Conservation (phyloP, 108 stramenopile species). For the Tribonema minus region DNA sequence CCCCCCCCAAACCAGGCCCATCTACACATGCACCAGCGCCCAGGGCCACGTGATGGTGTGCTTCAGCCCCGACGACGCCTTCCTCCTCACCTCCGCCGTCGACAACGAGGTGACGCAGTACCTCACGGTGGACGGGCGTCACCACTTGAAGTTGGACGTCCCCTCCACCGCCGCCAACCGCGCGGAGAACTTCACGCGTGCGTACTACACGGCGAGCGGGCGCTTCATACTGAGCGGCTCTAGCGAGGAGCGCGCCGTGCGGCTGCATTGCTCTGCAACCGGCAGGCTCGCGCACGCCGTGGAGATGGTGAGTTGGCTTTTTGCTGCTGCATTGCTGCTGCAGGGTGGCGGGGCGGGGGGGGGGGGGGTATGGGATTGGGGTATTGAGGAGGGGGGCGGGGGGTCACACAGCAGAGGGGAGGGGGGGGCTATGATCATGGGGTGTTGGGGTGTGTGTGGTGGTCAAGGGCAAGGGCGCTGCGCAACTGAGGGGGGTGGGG, state of each 20-base stretch:
- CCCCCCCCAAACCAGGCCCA: not conserved
- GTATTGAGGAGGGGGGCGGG: no score
- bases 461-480: no score
- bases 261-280: conserved; percentile 36
- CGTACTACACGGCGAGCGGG: conserved; percentile 49
- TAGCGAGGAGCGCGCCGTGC: conserved; percentile 33
- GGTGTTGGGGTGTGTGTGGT: no score
- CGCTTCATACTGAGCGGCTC: conserved; percentile 34
- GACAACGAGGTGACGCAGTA: conserved; percentile 46
- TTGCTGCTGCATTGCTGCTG: no score
- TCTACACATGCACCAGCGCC: conserved; percentile 26
- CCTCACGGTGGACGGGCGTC: conserved; percentile 31
- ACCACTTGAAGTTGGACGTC: conserved; percentile 25
- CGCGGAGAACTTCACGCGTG: conserved; percentile 44
- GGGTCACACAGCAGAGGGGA: no score
- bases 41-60: conserved; percentile 42
- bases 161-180: conserved; percentile 20
- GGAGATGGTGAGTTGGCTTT: no score
- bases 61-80: conserved; percentile 47
- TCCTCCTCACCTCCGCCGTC: conserved; percentile 38
- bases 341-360: no score
- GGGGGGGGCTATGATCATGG: no score
- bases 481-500: no score
- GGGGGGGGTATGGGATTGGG: no score
- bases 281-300: conserved; percentile 11